Evolutionary conservation across 2,329 filamentous ascomycete species (phyloP).

Genomic region (Penicillium sp.): DNA sequence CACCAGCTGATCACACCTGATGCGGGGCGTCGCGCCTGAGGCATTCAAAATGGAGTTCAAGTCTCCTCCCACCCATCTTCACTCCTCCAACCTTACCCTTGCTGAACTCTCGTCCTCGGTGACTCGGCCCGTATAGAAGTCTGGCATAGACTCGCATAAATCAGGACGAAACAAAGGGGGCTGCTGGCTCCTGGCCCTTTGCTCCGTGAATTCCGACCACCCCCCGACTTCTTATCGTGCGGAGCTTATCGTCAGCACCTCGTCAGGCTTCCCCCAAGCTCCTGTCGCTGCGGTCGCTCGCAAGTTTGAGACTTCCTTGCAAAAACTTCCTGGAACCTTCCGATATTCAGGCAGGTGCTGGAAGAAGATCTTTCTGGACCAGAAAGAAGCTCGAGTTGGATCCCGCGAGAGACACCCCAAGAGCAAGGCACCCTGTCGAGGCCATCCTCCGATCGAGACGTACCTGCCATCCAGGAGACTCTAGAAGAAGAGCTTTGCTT

Average conservation of each 20-base stretch:
- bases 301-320: background rate
- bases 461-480: background rate
- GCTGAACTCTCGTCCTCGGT: background rate
- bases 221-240: conserved; percentile 19
- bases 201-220: conserved; percentile 4
- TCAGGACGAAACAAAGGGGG: background rate
- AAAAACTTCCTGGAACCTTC: background rate
- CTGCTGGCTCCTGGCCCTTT: conserved; percentile 3
- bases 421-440: conserved; percentile 9
- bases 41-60: background rate
- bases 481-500: background rate
- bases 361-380: background rate
- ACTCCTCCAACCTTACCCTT: background rate
- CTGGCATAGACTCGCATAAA: too few species aligned
- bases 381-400: background rate
- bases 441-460: background rate
- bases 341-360: background rate
- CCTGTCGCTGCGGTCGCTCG: background rate
- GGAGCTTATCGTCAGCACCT: conserved; percentile 25
- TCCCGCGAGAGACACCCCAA: conserved; percentile 3
- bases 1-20: conserved; percentile 15
- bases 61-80: background rate
- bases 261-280: conserved; percentile 13
- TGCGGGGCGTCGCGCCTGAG: conserved; percentile 12
- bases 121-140: background rate